Base-by-base conservation (phyloP, 2,329 filamentous ascomycete genomes). In the Fusarium heterosporum region DNA sequence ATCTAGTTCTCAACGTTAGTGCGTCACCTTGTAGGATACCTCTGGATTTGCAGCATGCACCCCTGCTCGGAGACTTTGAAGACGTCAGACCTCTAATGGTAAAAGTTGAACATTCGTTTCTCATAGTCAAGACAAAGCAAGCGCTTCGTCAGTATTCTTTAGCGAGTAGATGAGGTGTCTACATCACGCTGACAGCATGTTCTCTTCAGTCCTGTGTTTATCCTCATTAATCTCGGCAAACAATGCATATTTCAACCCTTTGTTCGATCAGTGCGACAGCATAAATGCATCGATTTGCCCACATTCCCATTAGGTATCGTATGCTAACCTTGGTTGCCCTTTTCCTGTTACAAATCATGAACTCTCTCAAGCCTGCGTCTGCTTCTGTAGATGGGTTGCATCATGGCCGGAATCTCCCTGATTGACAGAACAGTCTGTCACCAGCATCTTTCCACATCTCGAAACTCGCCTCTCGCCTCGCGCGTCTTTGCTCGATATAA, bases 381-480 rank as follows among this genome's bases (percentile, higher is more conserved):
- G 28, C 22, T 25, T 26, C 17, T 49, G 25, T 25, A 43, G 12
- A 36, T 17, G 29, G n/a, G 22, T 28, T 16, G 22, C 19, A 42
- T 62, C 56, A 61, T 57, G 50, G 45, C 28, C 59, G 53, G 13
- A 30, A 55, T 43, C 56, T 69, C 14, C 45, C 54, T 43, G 71
- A 57, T 25, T 60, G 52, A 32, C 59, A 58, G 49, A 73, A 72
- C 26, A 71, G 55, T 34, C 45, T 72, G 22, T 73, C 71, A 11
- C 71, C 71, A 22, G 71, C 71, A 38, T 66, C 50, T 40, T 51
- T 71, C 71, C 71, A 73, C 36, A 56, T 51, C 38, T 71, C 63
- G n/a, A 68, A 62, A 28, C 54, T 72, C 12, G 60, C 64, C 43
- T 70, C 63, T 12, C 68, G 68, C 38, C 61, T 72, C 45, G 53